Base-by-base conservation (phyloP, 768 basidiomycete species). In the Boletus sp. region DNA sequence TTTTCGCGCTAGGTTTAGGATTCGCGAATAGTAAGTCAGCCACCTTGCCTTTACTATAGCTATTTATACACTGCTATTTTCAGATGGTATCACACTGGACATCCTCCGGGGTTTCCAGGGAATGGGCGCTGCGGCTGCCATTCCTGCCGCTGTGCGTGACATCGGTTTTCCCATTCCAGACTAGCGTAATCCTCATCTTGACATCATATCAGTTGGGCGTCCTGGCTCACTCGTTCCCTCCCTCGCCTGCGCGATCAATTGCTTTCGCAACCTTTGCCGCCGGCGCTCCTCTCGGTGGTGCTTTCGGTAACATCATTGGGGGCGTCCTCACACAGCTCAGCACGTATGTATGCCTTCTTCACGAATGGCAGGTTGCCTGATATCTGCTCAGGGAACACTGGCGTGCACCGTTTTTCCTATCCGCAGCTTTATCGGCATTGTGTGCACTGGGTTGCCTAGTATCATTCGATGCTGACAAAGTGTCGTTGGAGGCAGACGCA, bases 181-280 rank as follows among this genome's bases (percentile, higher is more conserved):
- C 37, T 55, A 28, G 20, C 17, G 7, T 29, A 48, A 42, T 46
- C 20, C 52, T 62, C 44, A 49, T 32, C 49, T 30, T 15, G 17
- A 36, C n/a, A 18, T 20, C 14, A 46, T 42, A 20, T 2, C 58
- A 91, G 84, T 68, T 94, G 2, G 93, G 94, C 1, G 94, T 92
- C 55, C 78, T 96, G 35, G 93, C 94, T 0, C 80, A 87, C 47
- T 76, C 85, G 0, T 96, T 95, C 68, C 86, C 88, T 4, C 78
- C 81, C 0, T 86, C 87, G 1, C 75, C 76, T 12, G 78, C 85
- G 0, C 82, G 94, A 10, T 84, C 89, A 1, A 71, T 84, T 1
- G 94, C 92, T 0, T 96, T 95, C 59, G 83, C 94, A 0, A 84
- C 87, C 0, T 95, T 94, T 61, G 80, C 87, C 1, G 90, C 92